Conservation (phyloP, 2,329 filamentous ascomycete species). For the Aureobasidium lini region DNA sequence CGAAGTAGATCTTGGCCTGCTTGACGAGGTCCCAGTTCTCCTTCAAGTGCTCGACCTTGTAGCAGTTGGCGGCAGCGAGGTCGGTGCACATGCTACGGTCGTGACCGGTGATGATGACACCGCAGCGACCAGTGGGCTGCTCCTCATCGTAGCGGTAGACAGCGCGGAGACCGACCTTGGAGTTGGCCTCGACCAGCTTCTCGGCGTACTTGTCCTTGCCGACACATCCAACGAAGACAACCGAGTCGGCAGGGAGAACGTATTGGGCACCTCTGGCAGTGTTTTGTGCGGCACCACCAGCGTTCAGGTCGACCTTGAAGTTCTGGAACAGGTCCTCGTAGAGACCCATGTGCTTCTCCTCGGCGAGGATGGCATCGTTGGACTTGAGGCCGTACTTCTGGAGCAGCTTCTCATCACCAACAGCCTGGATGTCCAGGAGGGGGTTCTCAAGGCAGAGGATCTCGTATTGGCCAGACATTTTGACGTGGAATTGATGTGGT, state of each 20-base stretch:
- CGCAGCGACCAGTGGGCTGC: constrained; percentile 84
- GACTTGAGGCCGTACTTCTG: constrained; percentile 89
- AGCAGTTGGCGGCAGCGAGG: constrained; percentile 92
- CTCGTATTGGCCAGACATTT: constrained; percentile 61
- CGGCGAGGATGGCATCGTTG: constrained; percentile 95
- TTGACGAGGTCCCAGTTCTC: constrained; percentile 89
- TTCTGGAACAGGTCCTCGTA: constrained; percentile 93
- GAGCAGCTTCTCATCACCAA: constrained; percentile 72
- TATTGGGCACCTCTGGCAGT: constrained; percentile 90
- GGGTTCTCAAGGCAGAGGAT: constrained; percentile 96
- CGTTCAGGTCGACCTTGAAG: constrained; percentile 88
- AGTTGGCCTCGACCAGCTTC: constrained; percentile 77
- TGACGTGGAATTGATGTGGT: constrained; percentile 17
- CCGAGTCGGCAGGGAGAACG: constrained; percentile 80
- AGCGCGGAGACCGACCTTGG: constrained; percentile 79
- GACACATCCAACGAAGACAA: constrained; percentile 88
- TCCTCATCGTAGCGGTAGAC: constrained; percentile 89
- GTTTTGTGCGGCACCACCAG: constrained; percentile 95
- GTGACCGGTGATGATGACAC: constrained; percentile 93
- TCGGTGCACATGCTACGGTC: constrained; percentile 93
- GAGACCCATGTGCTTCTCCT: constrained; percentile 79
- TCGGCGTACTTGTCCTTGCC: constrained; percentile 94
- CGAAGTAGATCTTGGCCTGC: constrained; percentile 81
- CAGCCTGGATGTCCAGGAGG: constrained; percentile 91
- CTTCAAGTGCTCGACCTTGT: constrained; percentile 90